Evolutionary conservation across 305 asterid genomes (phyloP).

Genomic region (Fraxinus nigra): DNA sequence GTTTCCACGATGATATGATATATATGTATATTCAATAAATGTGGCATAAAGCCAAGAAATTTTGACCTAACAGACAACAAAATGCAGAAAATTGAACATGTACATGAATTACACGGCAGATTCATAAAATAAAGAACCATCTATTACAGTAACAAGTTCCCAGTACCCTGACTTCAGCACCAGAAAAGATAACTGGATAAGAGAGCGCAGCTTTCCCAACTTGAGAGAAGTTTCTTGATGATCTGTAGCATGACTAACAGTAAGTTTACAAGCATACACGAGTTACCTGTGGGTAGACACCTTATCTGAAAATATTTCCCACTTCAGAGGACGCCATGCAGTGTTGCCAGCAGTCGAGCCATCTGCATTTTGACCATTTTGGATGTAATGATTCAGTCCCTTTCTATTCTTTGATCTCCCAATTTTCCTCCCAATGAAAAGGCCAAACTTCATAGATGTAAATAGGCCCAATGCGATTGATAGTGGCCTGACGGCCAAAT

Average conservation of each 20-base stretch:
- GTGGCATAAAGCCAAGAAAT: background rate
- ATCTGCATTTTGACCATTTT: slow-evolving; percentile 27
- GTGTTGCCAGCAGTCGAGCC: slow-evolving; percentile 23
- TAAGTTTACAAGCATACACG: background rate
- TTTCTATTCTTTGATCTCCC: slow-evolving; percentile 18
- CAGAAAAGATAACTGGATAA: background rate
- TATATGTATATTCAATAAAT: too few relatives aligned
- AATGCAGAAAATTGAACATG: background rate
- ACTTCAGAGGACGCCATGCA: slow-evolving; percentile 43
- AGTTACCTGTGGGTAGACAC: background rate
- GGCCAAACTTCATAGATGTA: slow-evolving; percentile 39
- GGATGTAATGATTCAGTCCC: slow-evolving; percentile 23
- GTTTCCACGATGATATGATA: background rate
- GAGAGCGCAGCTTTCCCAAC: background rate
- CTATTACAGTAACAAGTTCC: background rate
- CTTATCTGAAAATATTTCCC: slow-evolving; percentile 30
- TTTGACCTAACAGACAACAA: background rate
- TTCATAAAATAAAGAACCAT: background rate
- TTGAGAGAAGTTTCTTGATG: background rate
- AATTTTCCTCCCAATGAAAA: slow-evolving; percentile 39
- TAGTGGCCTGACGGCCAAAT: slow-evolving; percentile 57
- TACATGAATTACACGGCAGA: background rate
- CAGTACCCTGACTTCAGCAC: background rate
- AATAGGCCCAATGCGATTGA: slow-evolving; percentile 33
- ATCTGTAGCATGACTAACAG: background rate